Percentiles rank a stretch among this genome's conserved stretches.
phyloP scores from a whole-genome alignment of 768 basidiomycete genomes.

The Coprinopsis marcescibilis region DNA sequence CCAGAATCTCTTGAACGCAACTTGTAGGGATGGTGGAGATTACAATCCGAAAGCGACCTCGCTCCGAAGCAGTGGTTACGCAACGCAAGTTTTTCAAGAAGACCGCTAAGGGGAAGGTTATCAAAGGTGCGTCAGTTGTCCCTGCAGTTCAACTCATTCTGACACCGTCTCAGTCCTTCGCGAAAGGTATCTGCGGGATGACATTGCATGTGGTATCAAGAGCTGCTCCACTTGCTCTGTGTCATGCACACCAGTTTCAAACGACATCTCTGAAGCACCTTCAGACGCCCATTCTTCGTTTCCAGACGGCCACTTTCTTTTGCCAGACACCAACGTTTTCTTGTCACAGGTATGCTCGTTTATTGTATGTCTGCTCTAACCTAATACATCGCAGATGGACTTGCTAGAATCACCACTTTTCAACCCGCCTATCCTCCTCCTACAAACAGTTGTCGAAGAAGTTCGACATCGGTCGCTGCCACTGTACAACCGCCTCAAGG shows the following conservation, averaged over 20 bases:
- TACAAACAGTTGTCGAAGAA: conserved; percentile 96
- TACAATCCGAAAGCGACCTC: conserved; percentile 65
- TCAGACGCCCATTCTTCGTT: conserved; percentile 59
- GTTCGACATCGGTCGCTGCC: conserved; percentile 92
- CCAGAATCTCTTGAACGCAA: not conserved
- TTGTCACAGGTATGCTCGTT: conserved; percentile 64
- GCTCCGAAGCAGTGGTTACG: conserved; percentile 65
- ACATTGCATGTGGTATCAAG: conserved; percentile 81
- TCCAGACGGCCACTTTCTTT: conserved; percentile 68
- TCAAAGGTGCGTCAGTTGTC: conserved; percentile 62
- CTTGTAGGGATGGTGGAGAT: conserved; percentile 45
- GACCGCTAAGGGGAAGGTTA: conserved; percentile 87
- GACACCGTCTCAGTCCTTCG: conserved; percentile 60
- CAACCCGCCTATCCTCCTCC: conserved; percentile 74
- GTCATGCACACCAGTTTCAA: conserved; percentile 2
- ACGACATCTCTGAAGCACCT: conserved; percentile 26
- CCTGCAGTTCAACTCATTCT: not conserved
- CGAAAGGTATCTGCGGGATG: conserved; percentile 90
- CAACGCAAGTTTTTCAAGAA: conserved; percentile 96
- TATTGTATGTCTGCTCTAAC: conserved; percentile 4
- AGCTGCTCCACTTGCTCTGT: conserved; percentile 58
- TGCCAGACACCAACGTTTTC: conserved; percentile 95
- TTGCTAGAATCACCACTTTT: conserved; percentile 77
- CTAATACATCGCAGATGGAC: conserved; percentile 67
- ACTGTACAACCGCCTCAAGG: conserved; percentile 86